phyloP scores from a whole-genome alignment of 2,329 filamentous ascomycete species.

The Blumeriella jaapii region DNA sequence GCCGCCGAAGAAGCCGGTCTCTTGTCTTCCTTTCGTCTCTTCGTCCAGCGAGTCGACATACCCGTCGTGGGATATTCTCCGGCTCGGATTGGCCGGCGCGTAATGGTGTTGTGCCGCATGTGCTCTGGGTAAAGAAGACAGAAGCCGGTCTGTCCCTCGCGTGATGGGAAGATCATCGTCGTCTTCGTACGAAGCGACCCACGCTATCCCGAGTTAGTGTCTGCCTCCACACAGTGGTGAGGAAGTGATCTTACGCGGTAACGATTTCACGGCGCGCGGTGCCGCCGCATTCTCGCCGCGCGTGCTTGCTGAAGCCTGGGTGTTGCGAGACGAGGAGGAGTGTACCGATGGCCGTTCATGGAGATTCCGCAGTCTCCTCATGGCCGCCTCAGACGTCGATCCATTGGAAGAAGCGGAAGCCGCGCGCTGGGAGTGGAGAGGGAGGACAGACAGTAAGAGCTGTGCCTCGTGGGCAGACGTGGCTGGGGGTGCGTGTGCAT shows the following conservation, averaged over 20 bases:
- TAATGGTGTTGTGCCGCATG: slow-evolving; percentile 24
- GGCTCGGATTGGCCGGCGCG: slow-evolving; percentile 11
- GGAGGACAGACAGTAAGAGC: slow-evolving; percentile 19
- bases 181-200: slow-evolving; percentile 26
- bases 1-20: slow-evolving; percentile 26
- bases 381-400: slow-evolving; percentile 18
- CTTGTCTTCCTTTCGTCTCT: slow-evolving; percentile 15
- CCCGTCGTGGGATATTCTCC: slow-evolving; percentile 25
- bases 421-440: slow-evolving; percentile 8
- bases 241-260: slow-evolving; percentile 21
- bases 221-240: background rate
- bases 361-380: slow-evolving; percentile 16
- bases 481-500: slow-evolving; percentile 9
- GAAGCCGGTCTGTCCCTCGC: slow-evolving; percentile 14
- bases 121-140: slow-evolving; percentile 19
- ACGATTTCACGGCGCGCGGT: slow-evolving; percentile 21
- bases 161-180: slow-evolving; percentile 15
- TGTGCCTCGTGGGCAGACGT: slow-evolving; percentile 10
- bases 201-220: slow-evolving; percentile 17
- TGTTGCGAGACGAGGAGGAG: slow-evolving; percentile 22
- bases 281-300: slow-evolving; percentile 14
- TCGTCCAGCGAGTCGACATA: slow-evolving; percentile 24
- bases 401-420: slow-evolving; percentile 14
- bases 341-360: slow-evolving; percentile 17
- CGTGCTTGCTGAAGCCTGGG: slow-evolving; percentile 20